Evolutionary conservation across 306 rosid species (phyloP), one percentile per base, ranked within the genome.

Genomic region (Sicyos baderoa): DNA sequence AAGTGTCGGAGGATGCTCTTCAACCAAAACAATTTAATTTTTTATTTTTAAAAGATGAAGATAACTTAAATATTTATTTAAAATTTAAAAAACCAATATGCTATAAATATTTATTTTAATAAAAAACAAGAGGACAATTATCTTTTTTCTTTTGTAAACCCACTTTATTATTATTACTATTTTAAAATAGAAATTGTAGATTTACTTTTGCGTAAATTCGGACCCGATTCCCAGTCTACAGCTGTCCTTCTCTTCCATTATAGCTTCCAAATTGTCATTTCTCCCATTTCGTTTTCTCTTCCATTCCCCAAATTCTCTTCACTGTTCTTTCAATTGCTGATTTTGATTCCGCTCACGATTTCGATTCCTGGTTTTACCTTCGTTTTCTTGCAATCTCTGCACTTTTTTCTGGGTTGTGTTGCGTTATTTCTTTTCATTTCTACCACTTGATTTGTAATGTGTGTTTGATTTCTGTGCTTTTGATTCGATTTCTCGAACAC

Each of bases 161-260:
- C 55, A 51, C 55, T 51, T 51, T 29, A 29, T 29, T 29, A 29
- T 29, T 29, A 29, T 29, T 29, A 29, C 10, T 17, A 42, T 58
- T 58, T 16, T 3, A 59, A 58, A 61, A 61, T 35, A 1, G 22
- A 60, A n/a, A 61, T 7, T 15, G 9, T 35, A 1, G 12, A 61
- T 61, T 61, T 61, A 64, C 50, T 64, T 40, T 64, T 44, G 52
- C 69, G 11, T 63, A 42, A 63, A 18, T 63, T 63, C 69, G 52
- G 69, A 19, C 29, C 29, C 18, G 69, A 63, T 63, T 63, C 52
- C 52, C 52, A 17, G 17, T 63, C 17, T 42, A 40, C 69, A 63
- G 69, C 69, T 63, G 68, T 42, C 69, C 37, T 47, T 42, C 42
- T 63, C 61, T 21, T 23, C 25, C 61, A 55, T 55, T 23, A 55